Conservation (phyloP, 2,329 filamentous ascomycete species). For the Pseudogymnoascus sp. region DNA sequence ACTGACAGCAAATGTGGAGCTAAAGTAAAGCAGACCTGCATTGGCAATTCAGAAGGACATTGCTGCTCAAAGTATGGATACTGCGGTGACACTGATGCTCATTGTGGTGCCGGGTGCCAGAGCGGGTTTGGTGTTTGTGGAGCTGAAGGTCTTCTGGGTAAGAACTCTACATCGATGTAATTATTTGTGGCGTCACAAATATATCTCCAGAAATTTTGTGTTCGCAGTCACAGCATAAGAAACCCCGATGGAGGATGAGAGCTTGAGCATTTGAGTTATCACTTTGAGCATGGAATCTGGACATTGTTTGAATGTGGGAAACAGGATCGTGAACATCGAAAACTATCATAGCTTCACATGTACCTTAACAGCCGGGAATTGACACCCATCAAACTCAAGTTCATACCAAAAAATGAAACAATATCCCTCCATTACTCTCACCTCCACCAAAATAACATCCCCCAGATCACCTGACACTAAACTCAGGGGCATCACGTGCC, state of each 20-base stretch:
- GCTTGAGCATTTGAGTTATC: background rate
- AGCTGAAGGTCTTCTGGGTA: background rate
- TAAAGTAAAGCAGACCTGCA: background rate
- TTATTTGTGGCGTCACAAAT: no score
- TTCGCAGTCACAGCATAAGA: no score
- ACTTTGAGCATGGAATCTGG: background rate
- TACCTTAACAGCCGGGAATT: background rate
- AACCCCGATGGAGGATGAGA: background rate
- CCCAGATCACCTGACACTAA: background rate
- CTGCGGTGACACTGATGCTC: constrained; percentile 33
- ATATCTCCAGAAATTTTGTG: background rate
- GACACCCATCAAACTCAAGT: background rate
- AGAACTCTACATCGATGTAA: background rate
- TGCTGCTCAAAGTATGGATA: constrained; percentile 38
- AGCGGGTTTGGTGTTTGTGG: constrained; percentile 31
- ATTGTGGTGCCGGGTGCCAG: constrained; percentile 35
- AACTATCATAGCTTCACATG: background rate
- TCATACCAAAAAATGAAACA: background rate
- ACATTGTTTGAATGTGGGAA: background rate
- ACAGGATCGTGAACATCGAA: fast-evolving
- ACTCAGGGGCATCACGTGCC: background rate
- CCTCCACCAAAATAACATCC: background rate
- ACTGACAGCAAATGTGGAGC: background rate
- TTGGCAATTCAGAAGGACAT: background rate
- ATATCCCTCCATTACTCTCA: no score